Evolutionary conservation across 1,284 basidiomycete species (phyloP), one percentile per base, ranked within the genome.

Genomic region (Papiliotrema fonsecae): DNA sequence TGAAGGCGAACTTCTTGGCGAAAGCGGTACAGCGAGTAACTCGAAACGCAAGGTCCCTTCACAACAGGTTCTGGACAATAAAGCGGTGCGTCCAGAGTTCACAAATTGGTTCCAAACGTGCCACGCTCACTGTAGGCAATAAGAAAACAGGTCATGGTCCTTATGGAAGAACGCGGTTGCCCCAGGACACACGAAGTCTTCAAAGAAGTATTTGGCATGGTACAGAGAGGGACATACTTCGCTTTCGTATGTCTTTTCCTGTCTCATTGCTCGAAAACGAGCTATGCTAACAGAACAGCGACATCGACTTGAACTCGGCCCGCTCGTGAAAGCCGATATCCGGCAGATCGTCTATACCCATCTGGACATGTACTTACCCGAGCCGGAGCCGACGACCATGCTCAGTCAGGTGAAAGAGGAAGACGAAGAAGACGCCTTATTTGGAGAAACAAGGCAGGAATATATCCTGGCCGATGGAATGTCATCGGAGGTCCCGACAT

Each of bases 341-440:
- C 66, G 66, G 18, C 47, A 42, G 16, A 57, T 68, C 34, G 49
- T 73, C 24, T 47, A 38, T 6, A 37, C 43, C 9, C 71, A 73
- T 53, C 49, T 71, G 16, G 62, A 71, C 50, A 70, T 73, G 65
- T 73, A 73, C 52, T 51, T 72, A 18, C 56, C 58, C 22, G 35
- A 36, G 4, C 16, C 4, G 11, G 22, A 42, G 7, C 4, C 18
- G 9, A 26, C 24, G 37, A 22, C n/a, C 37, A 25, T 14, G 24
- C 19, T 39, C 18, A 39, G 37, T 10, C 41, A 31, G 18, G 41
- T 42, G n/a, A 42, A 42, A 21, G 41, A 27, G 24, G 41, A 42
- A 28, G 41, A 42, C 5, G 41, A 42, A 26, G 41, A 42, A 4
- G 26, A 27, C 25, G 27, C 16, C 10, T 28, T 42, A 26, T 28